Base-by-base conservation (phyloP, 495 filamentous ascomycete genomes). In the Penicillium cataractarum region DNA sequence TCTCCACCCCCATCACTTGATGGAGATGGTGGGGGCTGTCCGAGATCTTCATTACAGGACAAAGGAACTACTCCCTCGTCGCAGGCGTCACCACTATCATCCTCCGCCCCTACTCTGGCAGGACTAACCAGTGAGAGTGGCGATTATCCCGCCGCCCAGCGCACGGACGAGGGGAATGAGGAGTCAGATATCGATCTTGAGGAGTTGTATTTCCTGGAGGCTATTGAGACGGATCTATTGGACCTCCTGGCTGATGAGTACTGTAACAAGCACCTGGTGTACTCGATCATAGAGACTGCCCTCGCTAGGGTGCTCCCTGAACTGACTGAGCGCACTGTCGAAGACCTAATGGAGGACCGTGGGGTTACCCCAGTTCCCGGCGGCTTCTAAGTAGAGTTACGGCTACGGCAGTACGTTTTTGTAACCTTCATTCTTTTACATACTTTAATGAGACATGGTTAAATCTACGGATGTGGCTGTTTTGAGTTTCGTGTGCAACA, bases 211-310 rank as follows among this genome's bases (percentile, higher is more conserved):
- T 75, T 84, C 56, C 71, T 82, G 53, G 60, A 69, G 46, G 65
- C 72, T 29, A 84, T 82, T 64, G 78, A 81, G 65, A 70, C 71
- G 10, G 73, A 82, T 51, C 65, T 90, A 26, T 82, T 97, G 21
- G 89, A 92, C 65, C 77, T 91, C 17, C 90, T 96, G 68, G 83
- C 82, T 3, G 91, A 96, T 73, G 83, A 82, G 12, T 97, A 96
- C 75, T 86, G 90, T 72, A 98, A 97, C 78, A 94, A 90, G 75
- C 93, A 98, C 73, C 75, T 99, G 10, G 73, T 93, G 46, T 96
- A 94, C 65, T 78, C 83, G 24, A 80, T 92, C 40, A 67, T 97
- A 40, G 95, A 98, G 74, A 76, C 91, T 56, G 61, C 96, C 0
- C 78, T 99, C 15, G 86, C 90, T 37, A 84, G 88, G 66, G 74